Evolutionary conservation across 805 yeast genomes (phyloP).

Genomic region (Candida jianshihensis): DNA sequence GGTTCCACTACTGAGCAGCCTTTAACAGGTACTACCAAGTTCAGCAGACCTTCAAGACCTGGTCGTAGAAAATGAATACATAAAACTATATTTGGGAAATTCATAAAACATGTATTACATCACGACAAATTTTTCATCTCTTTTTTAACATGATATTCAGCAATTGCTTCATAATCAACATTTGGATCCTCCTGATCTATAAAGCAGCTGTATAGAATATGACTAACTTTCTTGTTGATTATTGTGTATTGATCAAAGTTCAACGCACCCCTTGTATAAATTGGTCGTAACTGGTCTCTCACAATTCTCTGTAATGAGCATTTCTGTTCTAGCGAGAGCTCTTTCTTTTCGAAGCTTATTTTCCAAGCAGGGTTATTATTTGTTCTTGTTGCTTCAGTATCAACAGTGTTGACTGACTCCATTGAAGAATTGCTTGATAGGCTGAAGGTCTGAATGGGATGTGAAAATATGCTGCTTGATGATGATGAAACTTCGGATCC

Average conservation of each 20-base stretch:
- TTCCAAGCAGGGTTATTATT: conserved; percentile 9
- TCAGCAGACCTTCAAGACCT: conserved; percentile 67
- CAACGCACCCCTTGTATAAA: conserved; percentile 32
- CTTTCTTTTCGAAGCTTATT: conserved; percentile 3
- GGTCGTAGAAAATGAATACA: conserved; percentile 35
- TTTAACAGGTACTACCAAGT: conserved; percentile 26
- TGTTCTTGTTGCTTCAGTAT: not conserved
- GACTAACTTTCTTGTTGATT: conserved; percentile 57
- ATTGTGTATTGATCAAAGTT: conserved; percentile 42
- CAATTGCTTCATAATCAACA: conserved; percentile 14
- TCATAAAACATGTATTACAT: no score
- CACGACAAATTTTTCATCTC: conserved; percentile 8
- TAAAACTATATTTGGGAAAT: no score
- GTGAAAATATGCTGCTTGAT: no score
- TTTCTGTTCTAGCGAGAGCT: conserved; percentile 38
- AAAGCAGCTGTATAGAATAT: conserved; percentile 42
- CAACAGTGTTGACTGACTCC: not conserved
- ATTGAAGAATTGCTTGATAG: no score
- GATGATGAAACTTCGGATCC: no score
- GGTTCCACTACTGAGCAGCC: conserved; percentile 7
- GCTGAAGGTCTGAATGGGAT: no score
- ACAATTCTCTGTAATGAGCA: conserved; percentile 50
- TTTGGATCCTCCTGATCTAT: conserved; percentile 4
- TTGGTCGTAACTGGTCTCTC: conserved; percentile 42
- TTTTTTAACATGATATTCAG: conserved; percentile 9